Evolutionary conservation across 306 rosid genomes (phyloP).

Genomic region (Quercus ilex): DNA sequence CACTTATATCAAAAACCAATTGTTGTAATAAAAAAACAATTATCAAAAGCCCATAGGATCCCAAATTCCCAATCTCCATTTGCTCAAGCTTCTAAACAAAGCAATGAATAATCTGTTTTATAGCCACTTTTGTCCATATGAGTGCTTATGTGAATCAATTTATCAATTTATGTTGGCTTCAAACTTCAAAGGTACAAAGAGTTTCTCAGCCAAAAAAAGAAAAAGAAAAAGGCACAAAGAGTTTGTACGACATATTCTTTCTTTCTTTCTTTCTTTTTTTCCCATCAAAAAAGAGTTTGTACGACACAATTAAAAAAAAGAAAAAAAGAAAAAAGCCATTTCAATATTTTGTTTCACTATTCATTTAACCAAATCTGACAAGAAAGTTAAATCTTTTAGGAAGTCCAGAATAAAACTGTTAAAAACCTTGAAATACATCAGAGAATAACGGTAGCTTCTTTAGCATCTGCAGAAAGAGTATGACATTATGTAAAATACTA

Average conservation of each 20-base stretch:
- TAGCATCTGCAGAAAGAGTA: slow-evolving; percentile 9
- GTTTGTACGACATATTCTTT: too few relatives aligned
- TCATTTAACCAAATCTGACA: background rate
- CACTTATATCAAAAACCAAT: too few relatives aligned
- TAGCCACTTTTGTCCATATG: background rate
- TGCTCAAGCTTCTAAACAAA: background rate
- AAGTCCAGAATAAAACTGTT: background rate
- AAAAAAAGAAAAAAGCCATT: background rate
- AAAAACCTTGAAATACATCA: background rate
- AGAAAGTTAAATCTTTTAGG: background rate
- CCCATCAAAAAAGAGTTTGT: background rate
- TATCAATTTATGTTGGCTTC: background rate
- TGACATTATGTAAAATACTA: slow-evolving; percentile 20
- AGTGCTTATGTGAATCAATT: background rate
- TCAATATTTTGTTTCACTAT: background rate
- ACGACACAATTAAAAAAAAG: background rate
- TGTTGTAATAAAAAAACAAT: too few relatives aligned
- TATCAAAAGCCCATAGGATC: background rate
- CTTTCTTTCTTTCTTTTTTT: too few relatives aligned
- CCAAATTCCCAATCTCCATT: background rate
- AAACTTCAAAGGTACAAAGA: background rate
- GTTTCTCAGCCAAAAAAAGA: background rate
- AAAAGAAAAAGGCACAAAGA: too few relatives aligned
- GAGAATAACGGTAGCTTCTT: background rate
- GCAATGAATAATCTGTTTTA: background rate